A percentile compares a stretch with the other conserved stretches of the same genome.
Conservation (phyloP, 441 rosid species). For the Macaranga tanarius region DNA sequence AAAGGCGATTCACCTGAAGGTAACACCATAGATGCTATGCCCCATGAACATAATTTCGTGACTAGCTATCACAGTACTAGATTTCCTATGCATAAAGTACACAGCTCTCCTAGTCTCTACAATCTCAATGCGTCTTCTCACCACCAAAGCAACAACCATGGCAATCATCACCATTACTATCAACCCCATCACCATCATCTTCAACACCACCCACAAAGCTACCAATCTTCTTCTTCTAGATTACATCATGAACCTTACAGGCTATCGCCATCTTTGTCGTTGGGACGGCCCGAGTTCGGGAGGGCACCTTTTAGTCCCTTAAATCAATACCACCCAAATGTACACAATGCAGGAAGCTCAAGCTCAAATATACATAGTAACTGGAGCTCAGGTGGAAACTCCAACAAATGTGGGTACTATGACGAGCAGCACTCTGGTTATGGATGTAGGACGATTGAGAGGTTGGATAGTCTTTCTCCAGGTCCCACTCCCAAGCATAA, state of each 20-base stretch:
- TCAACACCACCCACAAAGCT: slow-evolving; percentile 25
- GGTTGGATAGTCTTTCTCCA: slow-evolving; percentile 49
- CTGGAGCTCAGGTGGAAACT: slow-evolving; percentile 25
- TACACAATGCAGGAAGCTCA: slow-evolving; percentile 30
- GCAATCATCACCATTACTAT: slow-evolving; percentile 26
- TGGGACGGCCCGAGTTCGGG: slow-evolving; percentile 26
- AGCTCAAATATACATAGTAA: slow-evolving; percentile 10
- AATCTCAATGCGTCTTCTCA: slow-evolving; percentile 25
- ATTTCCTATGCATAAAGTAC: slow-evolving; percentile 52
- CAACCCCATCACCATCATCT: slow-evolving; percentile 39
- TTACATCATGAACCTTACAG: slow-evolving; percentile 37
- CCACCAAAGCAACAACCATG: slow-evolving; percentile 20
- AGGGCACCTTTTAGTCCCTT: slow-evolving; percentile 25
- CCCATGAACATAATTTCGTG: slow-evolving; percentile 23
- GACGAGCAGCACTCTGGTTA: slow-evolving; percentile 33
- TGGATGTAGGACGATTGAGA: slow-evolving; percentile 21
- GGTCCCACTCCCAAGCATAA: slow-evolving; percentile 51
- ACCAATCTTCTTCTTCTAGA: slow-evolving; percentile 30
- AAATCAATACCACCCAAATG: slow-evolving; percentile 26
- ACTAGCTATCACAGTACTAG: slow-evolving; percentile 30
- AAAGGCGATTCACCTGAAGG: slow-evolving; percentile 54
- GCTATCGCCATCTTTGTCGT: slow-evolving; percentile 3
- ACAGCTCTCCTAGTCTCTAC: slow-evolving; percentile 66
- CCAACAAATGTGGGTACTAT: slow-evolving; percentile 26
- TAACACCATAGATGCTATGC: slow-evolving; percentile 20